These are phyloP conservation scores for Botryotinia globosa DNA, from an alignment of 2,329 filamentous ascomycete genomes.

Conservation along the genomic window DNA sequence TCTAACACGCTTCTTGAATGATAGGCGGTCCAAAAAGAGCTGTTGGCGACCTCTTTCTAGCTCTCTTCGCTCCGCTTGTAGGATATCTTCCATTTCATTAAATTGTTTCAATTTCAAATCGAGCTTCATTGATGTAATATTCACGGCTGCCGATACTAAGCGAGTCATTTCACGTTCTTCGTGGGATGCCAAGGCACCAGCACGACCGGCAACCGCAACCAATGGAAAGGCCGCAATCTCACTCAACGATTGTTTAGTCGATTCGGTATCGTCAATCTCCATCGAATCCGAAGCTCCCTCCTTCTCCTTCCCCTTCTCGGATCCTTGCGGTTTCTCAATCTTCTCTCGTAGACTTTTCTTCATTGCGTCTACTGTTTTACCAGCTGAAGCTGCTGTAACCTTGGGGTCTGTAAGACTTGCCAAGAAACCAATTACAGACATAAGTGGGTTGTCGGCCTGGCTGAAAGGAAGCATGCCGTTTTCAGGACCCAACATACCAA, in stretches of 20 bases:
- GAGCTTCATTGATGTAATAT: slow-evolving; percentile 91
- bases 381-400: slow-evolving; percentile 86
- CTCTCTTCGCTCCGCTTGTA: slow-evolving; percentile 89
- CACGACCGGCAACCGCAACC: slow-evolving; percentile 79
- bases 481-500: slow-evolving; percentile 67
- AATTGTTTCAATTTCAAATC: slow-evolving; percentile 96
- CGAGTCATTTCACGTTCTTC: slow-evolving; percentile 97
- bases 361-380: slow-evolving; percentile 82
- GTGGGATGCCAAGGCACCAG: slow-evolving; percentile 85
- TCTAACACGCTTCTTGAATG: slow-evolving; percentile 82
- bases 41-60: slow-evolving; percentile 89
- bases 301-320: slow-evolving; percentile 57
- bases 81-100: slow-evolving; percentile 87
- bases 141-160: slow-evolving; percentile 86
- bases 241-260: slow-evolving; percentile 46
- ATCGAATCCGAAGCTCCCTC: slow-evolving; percentile 54
- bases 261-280: slow-evolving; percentile 60
- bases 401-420: slow-evolving; percentile 87
- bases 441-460: slow-evolving; percentile 90
- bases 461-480: slow-evolving; percentile 84
- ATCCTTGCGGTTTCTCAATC: slow-evolving; percentile 60
- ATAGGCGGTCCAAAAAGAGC: slow-evolving; percentile 85
- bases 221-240: slow-evolving; percentile 75
- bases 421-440: slow-evolving; percentile 93
- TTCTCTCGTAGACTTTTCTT: slow-evolving; percentile 75